phyloP scores from a whole-genome alignment of 441 rosid genomes.

The Metrosideros polymorpha region DNA sequence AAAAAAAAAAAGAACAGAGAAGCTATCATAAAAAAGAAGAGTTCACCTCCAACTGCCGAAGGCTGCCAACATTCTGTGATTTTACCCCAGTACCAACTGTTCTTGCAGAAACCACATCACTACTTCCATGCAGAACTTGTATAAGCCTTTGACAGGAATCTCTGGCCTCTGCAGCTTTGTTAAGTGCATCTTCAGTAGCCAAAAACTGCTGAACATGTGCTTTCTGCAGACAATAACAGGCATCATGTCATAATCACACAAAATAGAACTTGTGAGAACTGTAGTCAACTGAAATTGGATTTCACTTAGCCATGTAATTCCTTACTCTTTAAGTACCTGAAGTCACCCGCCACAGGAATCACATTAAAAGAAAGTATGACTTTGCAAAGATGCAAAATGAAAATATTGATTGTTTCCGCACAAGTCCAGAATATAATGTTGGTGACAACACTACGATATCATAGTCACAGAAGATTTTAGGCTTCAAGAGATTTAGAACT shows the following conservation, averaged over 20 bases:
- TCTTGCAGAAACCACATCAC: slow-evolving; percentile 44
- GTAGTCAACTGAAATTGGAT: neutral
- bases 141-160: slow-evolving; percentile 57
- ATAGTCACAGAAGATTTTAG: neutral
- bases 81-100: slow-evolving; percentile 41
- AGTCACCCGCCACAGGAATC: neutral
- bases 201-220: slow-evolving; percentile 95
- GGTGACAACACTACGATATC: neutral
- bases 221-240: slow-evolving; percentile 37
- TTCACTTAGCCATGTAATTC: neutral
- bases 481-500: neutral
- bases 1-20: neutral
- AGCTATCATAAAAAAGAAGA: neutral
- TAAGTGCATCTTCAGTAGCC: slow-evolving; percentile 86
- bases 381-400: neutral
- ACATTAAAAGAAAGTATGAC: neutral
- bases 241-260: neutral
- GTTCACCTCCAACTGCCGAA: slow-evolving; percentile 73
- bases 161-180: slow-evolving; percentile 89
- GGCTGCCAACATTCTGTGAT: slow-evolving; percentile 59
- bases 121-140: slow-evolving; percentile 65
- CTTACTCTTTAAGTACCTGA: neutral
- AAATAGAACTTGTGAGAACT: neutral
- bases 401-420: neutral
- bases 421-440: neutral